Conservation (phyloP, 2,329 filamentous ascomycete species). For the Alternaria triticina region DNA sequence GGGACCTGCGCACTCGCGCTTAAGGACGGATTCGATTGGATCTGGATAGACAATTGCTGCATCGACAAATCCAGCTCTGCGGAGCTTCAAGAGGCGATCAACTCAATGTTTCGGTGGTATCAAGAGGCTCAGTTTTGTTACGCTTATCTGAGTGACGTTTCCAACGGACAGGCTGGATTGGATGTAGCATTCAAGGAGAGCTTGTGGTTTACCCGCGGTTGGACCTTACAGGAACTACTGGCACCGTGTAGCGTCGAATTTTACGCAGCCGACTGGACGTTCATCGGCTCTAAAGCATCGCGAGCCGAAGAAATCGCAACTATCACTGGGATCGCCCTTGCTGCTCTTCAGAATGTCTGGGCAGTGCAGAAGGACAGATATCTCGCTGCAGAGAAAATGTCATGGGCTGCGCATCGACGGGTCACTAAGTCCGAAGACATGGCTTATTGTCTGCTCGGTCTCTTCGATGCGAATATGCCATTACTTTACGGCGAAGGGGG, state of each 20-base stretch:
- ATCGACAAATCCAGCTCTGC: conserved; percentile 22
- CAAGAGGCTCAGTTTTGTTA: conserved; percentile 8
- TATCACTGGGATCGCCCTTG: background rate
- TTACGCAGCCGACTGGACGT: conserved; percentile 1
- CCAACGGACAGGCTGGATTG: background rate
- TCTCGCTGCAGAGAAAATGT: conserved; percentile 10
- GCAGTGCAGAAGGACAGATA: background rate
- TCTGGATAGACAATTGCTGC: conserved; percentile 23
- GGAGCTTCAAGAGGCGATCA: conserved; percentile 20
- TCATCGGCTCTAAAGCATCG: background rate
- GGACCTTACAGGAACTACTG: conserved; percentile 10
- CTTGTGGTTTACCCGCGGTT: background rate
- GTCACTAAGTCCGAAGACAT: conserved; percentile 5
- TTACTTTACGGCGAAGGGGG: conserved; percentile 34
- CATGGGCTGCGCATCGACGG: conserved; percentile 20
- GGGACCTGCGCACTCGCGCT: background rate
- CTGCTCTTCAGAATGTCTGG: background rate
- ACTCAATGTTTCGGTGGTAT: conserved; percentile 24
- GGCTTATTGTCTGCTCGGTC: conserved; percentile 22
- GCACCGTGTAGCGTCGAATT: conserved; percentile 8
- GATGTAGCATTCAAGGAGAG: background rate
- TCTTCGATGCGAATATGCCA: conserved; percentile 19
- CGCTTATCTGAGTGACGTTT: conserved; percentile 6
- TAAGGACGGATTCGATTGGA: background rate
- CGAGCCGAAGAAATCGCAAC: background rate